These are phyloP conservation scores for Clonostachys solani DNA, from an alignment of 2,329 filamentous ascomycete genomes.

Conservation along the genomic window DNA sequence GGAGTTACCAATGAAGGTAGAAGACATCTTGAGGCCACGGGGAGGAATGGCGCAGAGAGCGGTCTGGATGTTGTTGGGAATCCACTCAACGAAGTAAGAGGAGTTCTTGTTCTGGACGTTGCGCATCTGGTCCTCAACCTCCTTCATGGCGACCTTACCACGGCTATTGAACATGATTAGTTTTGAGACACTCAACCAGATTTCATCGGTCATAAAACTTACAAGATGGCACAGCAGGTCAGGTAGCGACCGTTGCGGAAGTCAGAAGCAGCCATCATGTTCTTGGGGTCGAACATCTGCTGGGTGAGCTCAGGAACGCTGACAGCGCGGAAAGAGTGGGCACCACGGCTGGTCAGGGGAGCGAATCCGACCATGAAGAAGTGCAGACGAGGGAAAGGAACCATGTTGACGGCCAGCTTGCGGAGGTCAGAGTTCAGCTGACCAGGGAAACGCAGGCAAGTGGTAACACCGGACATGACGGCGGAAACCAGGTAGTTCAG, in stretches of 20 bases:
- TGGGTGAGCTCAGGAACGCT: constrained; percentile 97
- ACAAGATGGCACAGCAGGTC: constrained; percentile 99
- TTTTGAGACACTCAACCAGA: background rate
- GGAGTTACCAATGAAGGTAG: constrained; percentile 98
- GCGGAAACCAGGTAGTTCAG: constrained; percentile 99
- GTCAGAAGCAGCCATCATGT: constrained; percentile 99
- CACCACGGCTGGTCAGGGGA: constrained; percentile 82
- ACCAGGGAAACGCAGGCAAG: constrained; percentile 97
- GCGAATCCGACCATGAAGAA: constrained; percentile 99
- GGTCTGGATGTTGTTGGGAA: constrained; percentile 99
- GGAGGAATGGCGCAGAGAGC: constrained; percentile 98
- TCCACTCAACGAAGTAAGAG: constrained; percentile 99
- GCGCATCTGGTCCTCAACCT: constrained; percentile 99
- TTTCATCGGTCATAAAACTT: constrained; percentile 26
- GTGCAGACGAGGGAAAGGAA: constrained; percentile 99
- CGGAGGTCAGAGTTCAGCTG: constrained; percentile 99
- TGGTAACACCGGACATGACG: constrained; percentile 99
- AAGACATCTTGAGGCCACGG: constrained; percentile 97
- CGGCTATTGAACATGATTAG: constrained; percentile 51
- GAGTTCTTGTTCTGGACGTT: constrained; percentile 99
- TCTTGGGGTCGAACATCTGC: constrained; percentile 99
- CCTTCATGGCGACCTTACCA: constrained; percentile 99
- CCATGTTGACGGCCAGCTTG: constrained; percentile 99
- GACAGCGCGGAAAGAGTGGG: constrained; percentile 95
- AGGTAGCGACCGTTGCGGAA: constrained; percentile 99